Base-by-base conservation (phyloP, 768 basidiomycete species). In the Suillus hirtellus region DNA sequence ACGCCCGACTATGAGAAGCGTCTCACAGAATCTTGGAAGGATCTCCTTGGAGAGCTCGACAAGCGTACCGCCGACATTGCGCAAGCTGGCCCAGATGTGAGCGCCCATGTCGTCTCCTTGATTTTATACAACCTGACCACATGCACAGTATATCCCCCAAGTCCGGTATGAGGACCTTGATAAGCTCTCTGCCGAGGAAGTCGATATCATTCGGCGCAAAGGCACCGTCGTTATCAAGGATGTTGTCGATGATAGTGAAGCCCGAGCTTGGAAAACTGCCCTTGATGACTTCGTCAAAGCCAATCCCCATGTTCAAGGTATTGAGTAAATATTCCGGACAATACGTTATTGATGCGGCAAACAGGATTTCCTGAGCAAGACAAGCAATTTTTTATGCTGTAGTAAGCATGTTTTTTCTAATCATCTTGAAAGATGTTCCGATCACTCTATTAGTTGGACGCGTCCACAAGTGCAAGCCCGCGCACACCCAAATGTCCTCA, bases 361-460 rank as follows among this genome's bases (percentile, higher is more conserved):
- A 24, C 50, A 88, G 87, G 87, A 15, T 61, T 79, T 40, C 87
- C 89, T 1, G 78, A 64, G 7, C 65, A 81, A 21, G 76, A 90
- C 67, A 89, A 87, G 60, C 89, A 91, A 67, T 90, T 92, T 74
- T 90, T 88, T 74, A 77, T 86, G 70, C 82, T 91, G 52, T 91
- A 90, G 89, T 89, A 69, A 60, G 84, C 78, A 7, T 2, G 4
- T 55, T 55, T 42, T 31, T 47, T 40, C 4, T 11, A 14, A 58
- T 42, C 8, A 12, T 46, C n/a, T 31, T 8, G 31, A 8, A 2
- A 14, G n/a, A 43, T 62, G 49, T 54, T 42, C 54, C 27, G n/a
- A 61, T 44, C 6, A 3, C 3, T 1, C 8, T 42, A 61, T 24
- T 44, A 82, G 81, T 69, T 83, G 82, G 82, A 80, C 82, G 12